Base-by-base conservation (phyloP, 495 filamentous ascomycete species). In the Aspergillus asperescens region DNA sequence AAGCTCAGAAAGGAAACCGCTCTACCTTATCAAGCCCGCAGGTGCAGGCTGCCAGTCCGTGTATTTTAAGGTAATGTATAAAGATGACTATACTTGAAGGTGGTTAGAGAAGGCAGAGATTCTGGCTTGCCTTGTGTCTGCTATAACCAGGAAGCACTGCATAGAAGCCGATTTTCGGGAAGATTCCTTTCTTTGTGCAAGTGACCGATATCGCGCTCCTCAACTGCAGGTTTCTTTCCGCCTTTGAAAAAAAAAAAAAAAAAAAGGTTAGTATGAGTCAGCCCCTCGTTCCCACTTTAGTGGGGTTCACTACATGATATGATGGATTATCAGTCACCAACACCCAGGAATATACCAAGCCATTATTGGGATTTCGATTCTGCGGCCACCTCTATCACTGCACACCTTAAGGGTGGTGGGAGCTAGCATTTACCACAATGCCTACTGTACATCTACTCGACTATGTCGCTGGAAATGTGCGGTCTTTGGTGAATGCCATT, bases 401-500 rank as follows among this genome's bases (percentile, higher is more conserved):
- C 32, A 24, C 20, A 15, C 23, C 19, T 39, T 2, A 38, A 15
- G 16, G 28, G 31, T 25, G 15, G 34, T 29, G 7, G 39, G 16
- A 19, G 18, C 15, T 18, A 47, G 27, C 31, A 35, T 43, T n/a
- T n/a, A 9, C 7, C 56, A 54, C 45, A 37, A 96, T 96, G 90
- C 86, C 90, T 29, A 91, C 80, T 13, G 93, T 96, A 48, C 86
- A 98, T 74, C 77, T 98, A 43, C 82, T 98, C 29, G 91, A 97
- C 67, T 86, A 86, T 60, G 83, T 86, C 29, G 83, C 83, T 27
- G 93, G 93, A 55, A 98, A 98, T 71, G 82, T 97, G 51, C 86
- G 93, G 44, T 95, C 90, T 40, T 78, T 98, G 59, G 90, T 90
- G 64, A 98, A 98, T 73, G 93, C 93, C 57, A 94, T 98, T 63